These are phyloP conservation scores for Mycena chlorophos DNA, from an alignment of 768 basidiomycete genomes.

Conservation along the genomic window DNA sequence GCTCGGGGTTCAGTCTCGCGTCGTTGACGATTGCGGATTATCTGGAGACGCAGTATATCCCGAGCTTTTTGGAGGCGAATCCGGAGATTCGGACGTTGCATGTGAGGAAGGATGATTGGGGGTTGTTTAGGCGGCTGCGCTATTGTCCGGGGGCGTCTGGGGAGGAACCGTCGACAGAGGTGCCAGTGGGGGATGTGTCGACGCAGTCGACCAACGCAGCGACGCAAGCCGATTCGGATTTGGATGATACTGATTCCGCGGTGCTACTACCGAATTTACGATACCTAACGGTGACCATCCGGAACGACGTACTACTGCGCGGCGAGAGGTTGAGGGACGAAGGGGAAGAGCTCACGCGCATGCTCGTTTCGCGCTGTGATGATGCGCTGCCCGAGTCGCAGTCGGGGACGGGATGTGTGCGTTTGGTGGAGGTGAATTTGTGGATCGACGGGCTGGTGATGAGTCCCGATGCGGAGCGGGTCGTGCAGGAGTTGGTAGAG, in stretches of 20 bases:
- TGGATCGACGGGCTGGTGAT: background rate
- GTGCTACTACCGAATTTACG: background rate
- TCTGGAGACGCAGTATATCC: background rate
- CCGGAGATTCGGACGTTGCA: background rate
- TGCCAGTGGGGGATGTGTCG: too few relatives aligned
- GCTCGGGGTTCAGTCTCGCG: background rate
- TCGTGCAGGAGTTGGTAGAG: too few relatives aligned
- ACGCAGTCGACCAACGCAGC: too few relatives aligned
- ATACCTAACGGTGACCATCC: background rate
- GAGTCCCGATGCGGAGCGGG: too few relatives aligned
- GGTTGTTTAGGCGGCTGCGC: background rate
- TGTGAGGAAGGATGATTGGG: background rate
- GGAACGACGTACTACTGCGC: background rate
- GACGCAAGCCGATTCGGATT: too few relatives aligned
- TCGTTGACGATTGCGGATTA: background rate
- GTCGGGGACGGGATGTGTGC: background rate
- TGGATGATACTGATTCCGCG: background rate
- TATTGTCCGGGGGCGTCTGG: too few relatives aligned
- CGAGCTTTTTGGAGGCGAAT: background rate
- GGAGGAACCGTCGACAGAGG: too few relatives aligned
- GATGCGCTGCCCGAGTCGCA: background rate
- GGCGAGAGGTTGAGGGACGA: background rate
- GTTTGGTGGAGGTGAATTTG: background rate
- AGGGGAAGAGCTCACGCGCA: background rate
- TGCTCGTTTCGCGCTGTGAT: background rate